Conservation (phyloP, 108 stramenopile genomes). For the Nitzschia sp. region DNA sequence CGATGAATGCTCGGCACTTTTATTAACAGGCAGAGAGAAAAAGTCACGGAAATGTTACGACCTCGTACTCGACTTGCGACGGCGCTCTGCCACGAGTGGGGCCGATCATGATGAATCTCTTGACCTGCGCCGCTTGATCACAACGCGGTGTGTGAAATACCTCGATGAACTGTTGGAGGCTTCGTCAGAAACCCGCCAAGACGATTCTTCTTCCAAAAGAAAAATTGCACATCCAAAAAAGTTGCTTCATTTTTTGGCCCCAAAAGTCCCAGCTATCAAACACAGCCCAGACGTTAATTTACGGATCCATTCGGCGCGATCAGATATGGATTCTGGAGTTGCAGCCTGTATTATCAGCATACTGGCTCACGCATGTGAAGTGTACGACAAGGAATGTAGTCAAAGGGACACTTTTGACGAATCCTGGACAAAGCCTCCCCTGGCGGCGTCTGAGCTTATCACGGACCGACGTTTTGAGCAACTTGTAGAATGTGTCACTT, state of each 20-base stretch:
- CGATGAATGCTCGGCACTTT: too few relatives aligned
- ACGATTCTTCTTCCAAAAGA: slow-evolving; percentile 1
- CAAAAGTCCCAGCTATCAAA: slow-evolving; percentile 63
- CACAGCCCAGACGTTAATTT: slow-evolving; percentile 61
- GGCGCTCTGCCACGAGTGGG: not conserved
- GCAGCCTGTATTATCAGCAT: slow-evolving; percentile 54
- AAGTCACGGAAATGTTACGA: not conserved
- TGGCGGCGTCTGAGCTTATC: slow-evolving; percentile 30
- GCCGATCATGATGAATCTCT: slow-evolving; percentile 28
- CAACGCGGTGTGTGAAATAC: slow-evolving; percentile 29
- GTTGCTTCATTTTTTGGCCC: slow-evolving; percentile 57
- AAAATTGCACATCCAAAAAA: slow-evolving; percentile 30
- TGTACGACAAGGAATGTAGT: slow-evolving; percentile 31
- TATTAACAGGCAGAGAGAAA: too few relatives aligned
- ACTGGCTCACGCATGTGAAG: slow-evolving; percentile 44
- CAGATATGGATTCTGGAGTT: slow-evolving; percentile 53
- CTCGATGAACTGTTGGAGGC: slow-evolving; percentile 29
- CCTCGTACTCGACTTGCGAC: not conserved
- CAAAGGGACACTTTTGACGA: not conserved
- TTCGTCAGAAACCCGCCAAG: not conserved
- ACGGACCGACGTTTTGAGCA: slow-evolving; percentile 68
- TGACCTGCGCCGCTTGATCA: slow-evolving; percentile 32
- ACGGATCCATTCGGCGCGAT: slow-evolving; percentile 41
- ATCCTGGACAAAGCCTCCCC: slow-evolving; percentile 6
- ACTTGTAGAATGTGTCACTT: slow-evolving; percentile 58